Conservation (phyloP, 371 early-diverging fungal species). For the Sporodiniella umbellata region DNA sequence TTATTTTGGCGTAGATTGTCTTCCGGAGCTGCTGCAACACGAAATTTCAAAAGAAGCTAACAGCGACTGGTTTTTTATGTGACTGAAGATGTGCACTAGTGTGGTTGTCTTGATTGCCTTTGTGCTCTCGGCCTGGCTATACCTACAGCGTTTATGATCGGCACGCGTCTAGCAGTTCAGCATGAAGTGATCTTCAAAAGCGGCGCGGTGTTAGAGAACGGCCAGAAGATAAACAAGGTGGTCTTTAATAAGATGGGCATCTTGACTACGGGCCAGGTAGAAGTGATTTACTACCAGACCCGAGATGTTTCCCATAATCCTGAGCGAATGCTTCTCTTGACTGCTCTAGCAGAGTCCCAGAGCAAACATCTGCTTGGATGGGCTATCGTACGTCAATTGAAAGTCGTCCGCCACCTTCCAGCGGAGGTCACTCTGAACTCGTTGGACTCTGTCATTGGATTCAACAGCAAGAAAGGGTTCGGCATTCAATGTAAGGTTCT, state of each 20-base stretch:
- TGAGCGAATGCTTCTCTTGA: conserved; percentile 22
- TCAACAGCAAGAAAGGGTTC: conserved; percentile 72
- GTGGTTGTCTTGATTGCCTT: conserved; percentile 96
- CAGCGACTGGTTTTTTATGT: conserved; percentile 73
- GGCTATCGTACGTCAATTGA: conserved; percentile 66
- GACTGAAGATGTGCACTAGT: conserved; percentile 87
- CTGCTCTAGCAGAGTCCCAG: conserved; percentile 74
- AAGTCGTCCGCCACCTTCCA: conserved; percentile 32
- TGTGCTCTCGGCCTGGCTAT: conserved; percentile 95
- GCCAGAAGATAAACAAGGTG: conserved; percentile 76
- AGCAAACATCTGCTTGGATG: conserved; percentile 91
- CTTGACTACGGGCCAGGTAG: conserved; percentile 80
- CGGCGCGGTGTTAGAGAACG: conserved; percentile 80
- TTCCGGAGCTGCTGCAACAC: conserved; percentile 56
- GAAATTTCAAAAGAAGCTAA: conserved; percentile 52
- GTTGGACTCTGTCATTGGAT: conserved; percentile 46
- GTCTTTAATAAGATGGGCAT: conserved; percentile 98
- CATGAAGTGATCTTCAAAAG: conserved; percentile 88
- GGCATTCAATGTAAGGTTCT: conserved; percentile 70
- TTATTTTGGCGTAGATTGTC: conserved; percentile 33
- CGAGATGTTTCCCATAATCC: conserved; percentile 12
- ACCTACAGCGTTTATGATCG: conserved; percentile 98
- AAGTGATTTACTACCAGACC: conserved; percentile 55
- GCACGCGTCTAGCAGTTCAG: conserved; percentile 94
- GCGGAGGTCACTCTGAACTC: conserved; percentile 24